phyloP scores from a whole-genome alignment of 2,329 filamentous ascomycete genomes.

The Colletotrichum melonis region DNA sequence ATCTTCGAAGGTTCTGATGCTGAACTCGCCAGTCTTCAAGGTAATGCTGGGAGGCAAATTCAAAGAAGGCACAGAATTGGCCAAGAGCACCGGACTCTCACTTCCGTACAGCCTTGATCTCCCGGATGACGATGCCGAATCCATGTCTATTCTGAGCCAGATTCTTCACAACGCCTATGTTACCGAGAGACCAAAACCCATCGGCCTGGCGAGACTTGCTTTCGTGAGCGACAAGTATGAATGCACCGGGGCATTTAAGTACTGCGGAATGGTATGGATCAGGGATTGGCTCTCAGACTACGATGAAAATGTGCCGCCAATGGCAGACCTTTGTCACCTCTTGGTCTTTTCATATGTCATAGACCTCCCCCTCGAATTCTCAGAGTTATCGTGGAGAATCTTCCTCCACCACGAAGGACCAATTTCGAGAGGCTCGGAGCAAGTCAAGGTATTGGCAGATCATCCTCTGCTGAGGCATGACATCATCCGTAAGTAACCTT shows the following conservation, averaged over 20 bases:
- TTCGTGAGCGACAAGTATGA: conserved; percentile 43
- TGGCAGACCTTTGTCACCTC: conserved; percentile 35
- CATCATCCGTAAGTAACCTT: conserved; percentile 22
- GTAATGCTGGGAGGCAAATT: conserved; percentile 40
- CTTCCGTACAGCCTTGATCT: conserved; percentile 31
- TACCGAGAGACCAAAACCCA: conserved; percentile 39
- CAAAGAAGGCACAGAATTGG: conserved; percentile 36
- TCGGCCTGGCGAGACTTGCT: conserved; percentile 42
- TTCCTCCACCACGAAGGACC: conserved; percentile 35
- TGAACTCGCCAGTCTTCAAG: conserved; percentile 42
- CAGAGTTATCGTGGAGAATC: conserved; percentile 34
- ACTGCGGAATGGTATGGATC: conserved; percentile 35
- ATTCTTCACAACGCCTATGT: conserved; percentile 46
- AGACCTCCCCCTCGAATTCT: conserved; percentile 33
- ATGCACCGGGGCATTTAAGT: conserved; percentile 31
- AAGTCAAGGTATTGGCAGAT: conserved; percentile 26
- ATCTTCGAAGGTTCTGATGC: conserved; percentile 38
- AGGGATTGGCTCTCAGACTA: conserved; percentile 34
- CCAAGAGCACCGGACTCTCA: neutral
- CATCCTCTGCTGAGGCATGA: conserved; percentile 35
- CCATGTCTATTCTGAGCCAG: conserved; percentile 45
- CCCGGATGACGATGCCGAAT: conserved; percentile 44
- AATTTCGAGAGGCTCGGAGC: conserved; percentile 20
- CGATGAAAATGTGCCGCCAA: conserved; percentile 24
- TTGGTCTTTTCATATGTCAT: conserved; percentile 36